A percentile compares a stretch with the other conserved stretches of the same genome.
These are phyloP conservation scores for Immersiella caudata DNA, from an alignment of 495 filamentous ascomycete genomes.

Conservation along the genomic window DNA sequence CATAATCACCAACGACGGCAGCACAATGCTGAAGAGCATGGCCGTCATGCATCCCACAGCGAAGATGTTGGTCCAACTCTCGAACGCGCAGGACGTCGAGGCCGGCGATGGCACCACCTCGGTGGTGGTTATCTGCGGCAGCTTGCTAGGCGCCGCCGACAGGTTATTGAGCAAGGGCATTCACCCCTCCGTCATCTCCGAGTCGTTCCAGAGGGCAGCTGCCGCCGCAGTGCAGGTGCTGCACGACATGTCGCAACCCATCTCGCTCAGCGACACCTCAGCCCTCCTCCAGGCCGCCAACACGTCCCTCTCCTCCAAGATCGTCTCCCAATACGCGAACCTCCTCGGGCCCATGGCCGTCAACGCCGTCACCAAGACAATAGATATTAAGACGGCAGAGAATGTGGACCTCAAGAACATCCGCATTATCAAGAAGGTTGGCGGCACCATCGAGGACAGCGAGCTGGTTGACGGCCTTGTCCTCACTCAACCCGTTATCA, in stretches of 20 bases:
- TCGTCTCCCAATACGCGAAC: slow-evolving; percentile 93
- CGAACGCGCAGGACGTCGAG: slow-evolving; percentile 96
- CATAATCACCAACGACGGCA: slow-evolving; percentile 98
- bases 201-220: slow-evolving; percentile 95
- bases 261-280: slow-evolving; percentile 82
- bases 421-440: slow-evolving; percentile 95
- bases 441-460: slow-evolving; percentile 96
- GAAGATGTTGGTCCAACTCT: slow-evolving; percentile 97
- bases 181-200: slow-evolving; percentile 96
- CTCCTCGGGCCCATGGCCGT: slow-evolving; percentile 95
- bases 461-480: slow-evolving; percentile 96
- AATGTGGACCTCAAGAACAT: slow-evolving; percentile 97
- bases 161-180: slow-evolving; percentile 87
- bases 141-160: slow-evolving; percentile 90
- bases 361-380: slow-evolving; percentile 90
- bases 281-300: slow-evolving; percentile 95
- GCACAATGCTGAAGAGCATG: slow-evolving; percentile 98
- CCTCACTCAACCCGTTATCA: slow-evolving; percentile 88
- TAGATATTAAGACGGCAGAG: slow-evolving; percentile 90
- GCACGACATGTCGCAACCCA: slow-evolving; percentile 92
- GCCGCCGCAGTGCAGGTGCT: slow-evolving; percentile 84
- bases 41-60: slow-evolving; percentile 97
- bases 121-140: slow-evolving; percentile 95
- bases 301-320: slow-evolving; percentile 97
- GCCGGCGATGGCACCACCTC: slow-evolving; percentile 98